Percentiles rank a stretch among this genome's conserved stretches.
phyloP scores from a whole-genome alignment of 1,139 yeast genomes.

The Meyerozyma guilliermondii region DNA sequence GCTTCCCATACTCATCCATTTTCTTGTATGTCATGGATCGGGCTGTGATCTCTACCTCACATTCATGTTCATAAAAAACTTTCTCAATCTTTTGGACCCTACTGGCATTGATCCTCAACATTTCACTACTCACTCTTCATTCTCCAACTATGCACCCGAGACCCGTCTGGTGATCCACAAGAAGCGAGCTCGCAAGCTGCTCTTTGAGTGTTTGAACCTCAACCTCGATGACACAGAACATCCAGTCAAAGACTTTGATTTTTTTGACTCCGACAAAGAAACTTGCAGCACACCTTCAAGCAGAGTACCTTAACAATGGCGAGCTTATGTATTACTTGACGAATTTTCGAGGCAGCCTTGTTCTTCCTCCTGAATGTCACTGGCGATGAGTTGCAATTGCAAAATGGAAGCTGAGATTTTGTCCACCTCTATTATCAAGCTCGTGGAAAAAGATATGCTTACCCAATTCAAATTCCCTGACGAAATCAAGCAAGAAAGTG shows the following conservation, averaged over 20 bases:
- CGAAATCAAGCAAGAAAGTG: background rate
- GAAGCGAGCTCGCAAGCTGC: constrained; percentile 4
- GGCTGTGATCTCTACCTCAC: constrained; percentile 29
- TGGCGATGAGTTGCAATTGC: constrained; percentile 22
- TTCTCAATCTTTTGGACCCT: constrained; percentile 31
- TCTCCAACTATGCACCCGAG: constrained; percentile 19
- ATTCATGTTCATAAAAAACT: constrained; percentile 34
- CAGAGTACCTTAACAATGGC: constrained; percentile 32
- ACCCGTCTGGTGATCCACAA: background rate
- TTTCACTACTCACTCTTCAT: constrained; percentile 8
- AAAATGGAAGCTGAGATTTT: constrained; percentile 2
- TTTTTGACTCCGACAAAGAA: constrained; percentile 28
- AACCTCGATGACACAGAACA: constrained; percentile 13
- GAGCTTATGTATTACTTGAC: constrained; percentile 38
- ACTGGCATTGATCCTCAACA: constrained; percentile 19
- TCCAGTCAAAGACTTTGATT: constrained; percentile 12
- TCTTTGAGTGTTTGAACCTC: constrained; percentile 32
- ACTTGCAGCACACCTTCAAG: constrained; percentile 23
- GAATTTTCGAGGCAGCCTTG: constrained; percentile 40
- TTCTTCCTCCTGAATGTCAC: constrained; percentile 36
- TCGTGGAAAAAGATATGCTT: constrained; percentile 4
- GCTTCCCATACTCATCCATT: constrained; percentile 36
- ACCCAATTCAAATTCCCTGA: background rate
- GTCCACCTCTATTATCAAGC: constrained; percentile 2
- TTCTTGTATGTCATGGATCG: constrained; percentile 24